Conservation (phyloP, 805 yeast species). For the Wickerhamiella dianesei region DNA sequence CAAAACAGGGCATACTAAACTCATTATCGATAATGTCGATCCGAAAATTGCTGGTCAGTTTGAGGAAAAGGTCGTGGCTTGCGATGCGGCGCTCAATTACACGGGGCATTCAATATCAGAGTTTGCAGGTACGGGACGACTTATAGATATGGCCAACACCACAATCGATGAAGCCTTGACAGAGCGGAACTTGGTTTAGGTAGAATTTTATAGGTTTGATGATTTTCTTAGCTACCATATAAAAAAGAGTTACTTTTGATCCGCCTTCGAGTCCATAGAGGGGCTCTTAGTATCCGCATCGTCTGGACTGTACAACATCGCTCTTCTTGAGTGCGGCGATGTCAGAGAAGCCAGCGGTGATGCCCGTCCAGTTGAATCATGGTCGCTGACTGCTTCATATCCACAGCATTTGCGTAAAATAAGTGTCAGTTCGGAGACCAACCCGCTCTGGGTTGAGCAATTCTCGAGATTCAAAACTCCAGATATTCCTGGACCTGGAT, state of each 20-base stretch:
- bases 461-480: constrained; percentile 32
- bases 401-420: constrained; percentile 23
- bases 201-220: no score
- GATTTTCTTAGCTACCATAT: no score
- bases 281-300: no score
- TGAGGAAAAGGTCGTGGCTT: constrained; percentile 14
- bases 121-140: constrained; percentile 3
- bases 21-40: constrained; percentile 14
- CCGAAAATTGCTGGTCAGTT: constrained; percentile 2
- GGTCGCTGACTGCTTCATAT: constrained; percentile 17
- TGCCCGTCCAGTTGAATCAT: not conserved
- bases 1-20: constrained; percentile 12
- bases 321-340: no score
- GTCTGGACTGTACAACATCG: no score
- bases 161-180: constrained; percentile 5
- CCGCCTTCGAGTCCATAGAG: no score
- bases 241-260: no score
- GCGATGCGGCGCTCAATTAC: constrained; percentile 16
- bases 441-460: constrained; percentile 29
- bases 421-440: constrained; percentile 25
- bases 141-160: not conserved
- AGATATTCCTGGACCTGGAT: constrained; percentile 51
- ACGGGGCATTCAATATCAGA: not conserved
- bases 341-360: no score
- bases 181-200: constrained; percentile 7